Evolutionary conservation across 257 asterid species (phyloP).

Genomic region (Penstemon barbatus): DNA sequence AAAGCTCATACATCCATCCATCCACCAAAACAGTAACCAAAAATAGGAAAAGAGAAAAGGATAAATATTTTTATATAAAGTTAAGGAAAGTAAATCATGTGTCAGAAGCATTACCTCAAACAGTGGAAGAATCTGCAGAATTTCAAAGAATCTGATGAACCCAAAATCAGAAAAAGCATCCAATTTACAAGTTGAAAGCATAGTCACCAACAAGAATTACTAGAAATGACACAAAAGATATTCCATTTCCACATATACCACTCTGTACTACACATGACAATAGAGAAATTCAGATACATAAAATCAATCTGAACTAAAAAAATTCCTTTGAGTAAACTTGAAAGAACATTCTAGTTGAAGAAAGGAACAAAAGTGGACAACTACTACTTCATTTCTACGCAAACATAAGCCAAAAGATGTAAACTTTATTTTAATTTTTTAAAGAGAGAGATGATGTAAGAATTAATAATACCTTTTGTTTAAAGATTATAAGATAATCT

Average conservation of each 20-base stretch:
- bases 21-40: background rate
- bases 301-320: conserved; percentile 24
- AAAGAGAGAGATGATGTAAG: conserved; percentile 33
- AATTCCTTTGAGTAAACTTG: conserved; percentile 28
- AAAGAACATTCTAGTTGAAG: conserved; percentile 46
- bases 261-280: conserved; percentile 28
- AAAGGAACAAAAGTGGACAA: conserved; percentile 27
- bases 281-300: conserved; percentile 23
- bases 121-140: conserved; percentile 59
- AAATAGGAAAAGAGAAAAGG: background rate
- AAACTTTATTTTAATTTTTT: conserved; percentile 22
- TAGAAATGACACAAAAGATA: conserved; percentile 41
- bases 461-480: conserved; percentile 21
- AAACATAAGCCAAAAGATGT: conserved; percentile 38
- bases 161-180: conserved; percentile 59
- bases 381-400: conserved; percentile 49
- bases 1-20: conserved; percentile 21
- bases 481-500: conserved; percentile 25
- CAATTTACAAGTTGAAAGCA: conserved; percentile 49
- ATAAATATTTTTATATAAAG: background rate
- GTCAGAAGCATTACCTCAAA: conserved; percentile 48
- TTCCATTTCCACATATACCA: conserved; percentile 41
- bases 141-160: conserved; percentile 56
- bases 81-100: conserved; percentile 9
- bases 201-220: conserved; percentile 43